Percentiles rank a stretch among this genome's conserved stretches.
Conservation (phyloP, 2,329 filamentous ascomycete genomes). For the Drechslerella stenobrocha region DNA sequence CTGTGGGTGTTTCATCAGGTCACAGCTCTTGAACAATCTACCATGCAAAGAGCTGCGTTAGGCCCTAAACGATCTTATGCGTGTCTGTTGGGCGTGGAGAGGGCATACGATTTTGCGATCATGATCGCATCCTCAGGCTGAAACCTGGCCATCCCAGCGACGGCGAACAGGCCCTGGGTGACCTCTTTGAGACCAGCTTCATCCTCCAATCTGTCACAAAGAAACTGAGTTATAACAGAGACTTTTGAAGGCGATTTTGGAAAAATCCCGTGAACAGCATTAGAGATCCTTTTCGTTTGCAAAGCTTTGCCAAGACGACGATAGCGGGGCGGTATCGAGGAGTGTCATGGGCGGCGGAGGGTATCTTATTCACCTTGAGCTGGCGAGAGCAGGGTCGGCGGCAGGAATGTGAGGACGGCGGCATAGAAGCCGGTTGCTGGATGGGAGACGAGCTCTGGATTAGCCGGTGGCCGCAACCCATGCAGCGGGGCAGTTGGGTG, state of each 20-base stretch:
- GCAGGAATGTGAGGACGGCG: constrained; percentile 38
- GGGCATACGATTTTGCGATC: constrained; percentile 53
- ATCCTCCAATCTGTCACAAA: constrained; percentile 67
- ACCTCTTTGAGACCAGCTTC: constrained; percentile 60
- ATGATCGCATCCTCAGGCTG: constrained; percentile 62
- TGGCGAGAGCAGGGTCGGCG: constrained; percentile 30
- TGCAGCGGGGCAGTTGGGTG: neutral
- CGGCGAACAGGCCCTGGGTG: constrained; percentile 63
- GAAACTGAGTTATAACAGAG: constrained; percentile 66
- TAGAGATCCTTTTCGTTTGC: constrained; percentile 17
- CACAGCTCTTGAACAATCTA: constrained; percentile 59
- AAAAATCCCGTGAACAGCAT: constrained; percentile 23
- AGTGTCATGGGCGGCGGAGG: constrained; percentile 56
- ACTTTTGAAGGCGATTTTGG: constrained; percentile 57
- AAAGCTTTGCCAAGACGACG: neutral
- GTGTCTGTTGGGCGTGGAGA: too few relatives aligned
- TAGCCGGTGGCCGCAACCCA: neutral
- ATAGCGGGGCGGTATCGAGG: constrained; percentile 8
- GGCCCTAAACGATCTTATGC: constrained; percentile 33
- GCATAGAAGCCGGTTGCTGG: constrained; percentile 48
- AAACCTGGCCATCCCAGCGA: constrained; percentile 66
- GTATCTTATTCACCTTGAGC: constrained; percentile 57
- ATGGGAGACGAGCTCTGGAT: neutral
- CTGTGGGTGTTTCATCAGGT: constrained; percentile 66
- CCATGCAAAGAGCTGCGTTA: neutral